Base-by-base conservation (phyloP, 345 rosid species). In the Syzygium aqueum region DNA sequence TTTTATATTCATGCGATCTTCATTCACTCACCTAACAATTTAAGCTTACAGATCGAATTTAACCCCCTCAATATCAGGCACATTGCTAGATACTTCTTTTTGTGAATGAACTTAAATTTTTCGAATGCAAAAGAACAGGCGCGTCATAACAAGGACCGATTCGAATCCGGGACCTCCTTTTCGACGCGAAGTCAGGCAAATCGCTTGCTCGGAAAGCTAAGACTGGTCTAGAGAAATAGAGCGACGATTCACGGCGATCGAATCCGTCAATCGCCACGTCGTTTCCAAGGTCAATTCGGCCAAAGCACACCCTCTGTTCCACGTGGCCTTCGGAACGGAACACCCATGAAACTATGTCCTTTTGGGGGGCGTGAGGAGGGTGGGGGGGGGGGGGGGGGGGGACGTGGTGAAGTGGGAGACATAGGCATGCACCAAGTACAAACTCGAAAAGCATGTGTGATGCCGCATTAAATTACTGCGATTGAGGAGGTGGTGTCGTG, bases 361-460 rank as follows among this genome's bases (percentile, higher is more conserved):
- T 28, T 43, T 43, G 46, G 46, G 46, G 28, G 65, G 65, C 65
- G 65, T 59, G 65, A 27, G 73, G 37, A n/a, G 43, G 78, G 10
- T 6, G 46, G 46, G 46, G 46, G 6, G 87, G 86, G n/a, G n/a
- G 43, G 78, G 10, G 1, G 46, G 46, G 46, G 46, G 6, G 87
- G 86, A 88, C 77, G 67, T 28, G 88, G 67, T 22, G 87, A 65
- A 90, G 85, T 83, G 90, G 92, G 87, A 67, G 92, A 89, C 92
- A 89, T 30, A 51, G 77, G 84, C 87, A 61, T 86, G 92, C 90
- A 85, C 87, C 11, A 91, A 88, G 77, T 73, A 46, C 89, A 83
- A 85, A 87, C 87, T 86, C 85, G 28, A 84, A 84, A 77, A 85
- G 65, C 82, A 22, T 37, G 21, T 33, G 19, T 3, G 10, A 8